Conservation (phyloP, 1,139 yeast genomes). For the Chernovozyma aurita region DNA sequence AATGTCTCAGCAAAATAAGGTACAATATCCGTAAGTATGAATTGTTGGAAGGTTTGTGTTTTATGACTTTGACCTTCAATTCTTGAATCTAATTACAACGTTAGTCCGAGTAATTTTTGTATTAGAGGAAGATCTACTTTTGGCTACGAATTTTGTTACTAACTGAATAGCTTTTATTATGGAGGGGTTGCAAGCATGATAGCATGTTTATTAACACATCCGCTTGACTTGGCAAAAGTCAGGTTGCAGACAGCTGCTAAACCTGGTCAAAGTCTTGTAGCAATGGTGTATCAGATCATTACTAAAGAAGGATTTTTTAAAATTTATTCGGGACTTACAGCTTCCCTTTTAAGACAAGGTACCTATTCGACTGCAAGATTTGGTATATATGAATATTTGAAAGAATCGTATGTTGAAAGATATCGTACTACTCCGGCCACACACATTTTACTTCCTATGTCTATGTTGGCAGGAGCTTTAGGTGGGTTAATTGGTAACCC, state of each 20-base stretch:
- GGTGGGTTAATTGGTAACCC: constrained; percentile 90
- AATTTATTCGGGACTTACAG: constrained; percentile 75
- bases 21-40: constrained; percentile 1
- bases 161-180: constrained; percentile 38
- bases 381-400: constrained; percentile 75
- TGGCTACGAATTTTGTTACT: too few relatives aligned
- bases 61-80: too few relatives aligned
- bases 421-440: constrained; percentile 31
- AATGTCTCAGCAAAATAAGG: background rate
- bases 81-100: background rate
- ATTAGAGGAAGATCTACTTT: too few relatives aligned
- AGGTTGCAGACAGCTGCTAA: constrained; percentile 70
- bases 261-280: constrained; percentile 56
- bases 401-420: constrained; percentile 45
- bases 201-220: constrained; percentile 64
- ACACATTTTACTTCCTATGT: constrained; percentile 58
- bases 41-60: too few relatives aligned
- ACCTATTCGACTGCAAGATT: constrained; percentile 85
- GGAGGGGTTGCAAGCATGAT: constrained; percentile 64
- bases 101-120: too few relatives aligned
- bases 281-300: constrained; percentile 59
- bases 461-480: constrained; percentile 77
- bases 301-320: constrained; percentile 63
- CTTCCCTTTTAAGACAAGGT: constrained; percentile 79
- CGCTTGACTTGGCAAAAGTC: constrained; percentile 80